Evolutionary conservation across 345 rosid species (phyloP).

Genomic region (Moricandia moricandioides): DNA sequence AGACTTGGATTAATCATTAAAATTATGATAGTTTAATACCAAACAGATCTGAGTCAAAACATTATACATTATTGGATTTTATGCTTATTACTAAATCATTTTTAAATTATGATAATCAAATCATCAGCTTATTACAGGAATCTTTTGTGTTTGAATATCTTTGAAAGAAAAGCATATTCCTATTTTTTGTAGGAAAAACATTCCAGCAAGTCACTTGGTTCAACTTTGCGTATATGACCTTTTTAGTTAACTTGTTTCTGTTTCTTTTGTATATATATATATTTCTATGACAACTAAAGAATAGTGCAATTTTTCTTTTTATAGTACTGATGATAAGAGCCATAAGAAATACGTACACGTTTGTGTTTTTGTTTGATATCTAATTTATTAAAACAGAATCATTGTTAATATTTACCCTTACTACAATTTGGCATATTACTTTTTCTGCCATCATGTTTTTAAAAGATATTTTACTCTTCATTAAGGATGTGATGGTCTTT

Average conservation of each 20-base stretch:
- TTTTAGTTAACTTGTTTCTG: conserved; percentile 15
- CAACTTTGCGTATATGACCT: conserved; percentile 31
- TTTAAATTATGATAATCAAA: not conserved
- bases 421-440: too few relatives aligned
- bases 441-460: too few relatives aligned
- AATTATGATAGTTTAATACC: not conserved
- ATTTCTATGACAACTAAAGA: not conserved
- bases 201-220: conserved; percentile 26
- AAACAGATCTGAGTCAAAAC: not conserved
- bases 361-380: too few relatives aligned
- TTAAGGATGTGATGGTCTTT: too few relatives aligned
- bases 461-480: too few relatives aligned
- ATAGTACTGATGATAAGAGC: too few relatives aligned
- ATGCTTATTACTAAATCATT: not conserved
- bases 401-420: too few relatives aligned
- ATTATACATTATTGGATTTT: not conserved
- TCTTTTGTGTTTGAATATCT: not conserved
- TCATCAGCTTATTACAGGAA: not conserved
- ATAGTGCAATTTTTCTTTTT: not conserved
- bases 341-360: too few relatives aligned
- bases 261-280: conserved; percentile 1
- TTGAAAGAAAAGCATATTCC: conserved; percentile 27
- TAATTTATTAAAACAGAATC: too few relatives aligned
- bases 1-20: not conserved
- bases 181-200: conserved; percentile 7